Base-by-base conservation (phyloP, 352 stramenopile species). In the Pilasporangium apinafurcum region DNA sequence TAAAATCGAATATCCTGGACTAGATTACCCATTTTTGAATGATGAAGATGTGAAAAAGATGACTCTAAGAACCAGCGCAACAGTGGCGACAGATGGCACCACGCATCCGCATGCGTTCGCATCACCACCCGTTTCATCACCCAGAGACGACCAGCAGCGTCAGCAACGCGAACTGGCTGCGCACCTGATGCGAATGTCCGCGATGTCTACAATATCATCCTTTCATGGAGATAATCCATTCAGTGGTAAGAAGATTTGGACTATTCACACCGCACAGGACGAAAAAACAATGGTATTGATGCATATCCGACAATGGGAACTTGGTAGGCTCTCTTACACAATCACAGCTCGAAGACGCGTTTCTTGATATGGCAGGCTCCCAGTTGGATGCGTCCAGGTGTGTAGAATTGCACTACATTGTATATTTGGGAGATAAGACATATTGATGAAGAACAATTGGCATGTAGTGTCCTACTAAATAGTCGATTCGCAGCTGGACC, bases 291-390 rank as follows among this genome's bases (percentile, higher is more conserved):
- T 5, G 27, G 5, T n/a, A 13, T 43, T 10, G 29, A 2, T 47
- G 8, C 34, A 5, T 25, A 8, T 20, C 29, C 10, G n/a, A 25
- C 8, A 17, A 6, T 36, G 27, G 28, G 30, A 25, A 29, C 17
- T 17, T 16, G 7, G 8, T 20, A 63, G 69, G 53, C 16, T 93
- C 78, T 7, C 44, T 93, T 14, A 93, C 77, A 1, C 81, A 91
- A 42, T 93, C 81, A 4, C 78, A 78, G 10, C 59, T 93, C 18
- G 81, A 87, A 61, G 81, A 93, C 8, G 81, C 81, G 8, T 91
- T 93, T 37, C 55, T 93, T 21, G 81, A 93, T 37, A 86, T 93
- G 73, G 79, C 81, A 2, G 79, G 79, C 16, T 92, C 79, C 0
- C 71, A 74, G 3, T 54, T 92, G 27, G 79, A 92, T 29, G 57